Evolutionary conservation across 108 stramenopile genomes (phyloP), one percentile per base, ranked within the genome.

Genomic region (Skeletonema costatum): DNA sequence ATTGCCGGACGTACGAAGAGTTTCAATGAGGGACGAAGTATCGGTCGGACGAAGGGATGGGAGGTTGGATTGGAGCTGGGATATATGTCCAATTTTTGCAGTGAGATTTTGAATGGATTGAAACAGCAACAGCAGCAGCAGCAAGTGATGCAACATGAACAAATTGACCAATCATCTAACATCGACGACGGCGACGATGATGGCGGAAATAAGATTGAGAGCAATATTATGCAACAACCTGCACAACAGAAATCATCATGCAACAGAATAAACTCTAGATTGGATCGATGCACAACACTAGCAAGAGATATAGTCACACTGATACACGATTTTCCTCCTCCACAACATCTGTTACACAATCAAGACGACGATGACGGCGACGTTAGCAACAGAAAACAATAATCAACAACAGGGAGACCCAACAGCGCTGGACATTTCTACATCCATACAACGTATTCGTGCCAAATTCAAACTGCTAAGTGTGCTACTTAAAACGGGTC

Each of bases 1-100:
- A 13, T 14, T 31, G 80, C 80, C 1, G 80, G 73, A 9, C 39
- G 44, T 21, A 48, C 53, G 7, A 61, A 65, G 4, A 36, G 36
- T 36, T 36, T 36, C 36, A 36, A 50, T 14, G 70, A 67, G 12
- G 74, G 74, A 7, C 16, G 30, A n/a, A 36, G 67, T 48, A 75
- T 75, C n/a, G 81, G 81, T 30, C 64, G 64, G 11, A 66, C 74
- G 62, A 81, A 81, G 58, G 81, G 70, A 42, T 81, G 74, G 81
- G 81, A 81, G 64, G 58, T 81, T 32, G 81, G 81, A 21, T 66
- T 81, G 74, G 81, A 81, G 38, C 41, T 81, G 36, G 74, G 74
- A 33, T 81, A 81, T 53, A 61, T 75, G 7, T 63, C 48, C 39
- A 32, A 42, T 32, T 80, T 81, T 65, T 68, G 68, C 13, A 39